Evolutionary conservation across 2,329 filamentous ascomycete species (phyloP).

Genomic region (Calonectria hawksworthii): DNA sequence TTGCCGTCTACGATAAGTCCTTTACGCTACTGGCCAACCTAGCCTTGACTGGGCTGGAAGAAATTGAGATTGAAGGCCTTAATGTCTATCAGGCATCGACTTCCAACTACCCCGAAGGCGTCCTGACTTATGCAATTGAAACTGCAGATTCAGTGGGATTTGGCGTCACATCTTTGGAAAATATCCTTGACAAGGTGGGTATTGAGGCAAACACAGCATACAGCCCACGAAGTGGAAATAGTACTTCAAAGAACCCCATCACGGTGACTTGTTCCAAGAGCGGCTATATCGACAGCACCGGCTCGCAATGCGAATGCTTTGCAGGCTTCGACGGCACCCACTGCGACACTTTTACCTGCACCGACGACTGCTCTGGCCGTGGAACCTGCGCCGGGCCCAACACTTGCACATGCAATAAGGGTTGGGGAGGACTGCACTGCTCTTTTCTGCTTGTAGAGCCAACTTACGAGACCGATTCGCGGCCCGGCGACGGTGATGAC

Average conservation of each 20-base stretch:
- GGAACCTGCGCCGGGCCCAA: constrained; percentile 59
- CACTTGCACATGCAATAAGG: constrained; percentile 55
- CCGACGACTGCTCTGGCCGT: constrained; percentile 56
- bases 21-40: constrained; percentile 55
- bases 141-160: constrained; percentile 56
- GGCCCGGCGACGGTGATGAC: constrained; percentile 61
- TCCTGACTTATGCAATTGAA: constrained; percentile 57
- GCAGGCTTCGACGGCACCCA: constrained; percentile 55
- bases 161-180: constrained; percentile 55
- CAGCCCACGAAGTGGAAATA: constrained; percentile 49
- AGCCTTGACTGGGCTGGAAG: constrained; percentile 54
- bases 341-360: constrained; percentile 55
- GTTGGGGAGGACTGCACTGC: constrained; percentile 62
- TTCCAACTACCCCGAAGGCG: constrained; percentile 53
- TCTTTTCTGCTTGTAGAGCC: constrained; percentile 59
- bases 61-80: constrained; percentile 59
- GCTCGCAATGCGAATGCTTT: constrained; percentile 57
- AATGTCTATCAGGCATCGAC: constrained; percentile 56
- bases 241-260: constrained; percentile 45
- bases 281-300: constrained; percentile 49
- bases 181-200: constrained; percentile 48
- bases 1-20: constrained; percentile 55
- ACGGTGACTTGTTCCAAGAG: constrained; percentile 52
- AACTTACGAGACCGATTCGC: constrained; percentile 58
- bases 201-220: constrained; percentile 56